These are phyloP conservation scores for Micractinium conductrix DNA, from an alignment of 139 green algal genomes.

Conservation along the genomic window DNA sequence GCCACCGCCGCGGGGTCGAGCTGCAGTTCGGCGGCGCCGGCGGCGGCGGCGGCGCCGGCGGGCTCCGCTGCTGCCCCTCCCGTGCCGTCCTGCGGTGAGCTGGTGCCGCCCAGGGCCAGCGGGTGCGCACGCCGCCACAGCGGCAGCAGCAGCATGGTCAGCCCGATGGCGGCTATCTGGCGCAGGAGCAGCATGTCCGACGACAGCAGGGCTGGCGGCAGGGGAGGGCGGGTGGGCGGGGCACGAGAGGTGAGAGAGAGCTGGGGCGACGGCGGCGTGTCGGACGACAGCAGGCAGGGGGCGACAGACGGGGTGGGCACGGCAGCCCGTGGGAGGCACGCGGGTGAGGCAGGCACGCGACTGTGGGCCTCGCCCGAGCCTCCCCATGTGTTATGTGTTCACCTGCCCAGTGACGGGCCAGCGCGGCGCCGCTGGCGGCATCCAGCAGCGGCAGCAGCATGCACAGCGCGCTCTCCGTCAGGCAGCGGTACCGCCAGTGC, in stretches of 20 bases:
- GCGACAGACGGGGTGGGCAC: too few species aligned
- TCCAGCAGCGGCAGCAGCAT: constrained; percentile 61
- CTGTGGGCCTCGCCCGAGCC: too few species aligned
- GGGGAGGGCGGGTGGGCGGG: neutral
- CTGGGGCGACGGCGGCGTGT: too few species aligned
- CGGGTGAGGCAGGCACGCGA: too few species aligned
- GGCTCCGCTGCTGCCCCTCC: neutral
- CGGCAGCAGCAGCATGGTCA: constrained; percentile 29
- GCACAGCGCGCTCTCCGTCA: constrained; percentile 62
- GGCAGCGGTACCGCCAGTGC: constrained; percentile 69
- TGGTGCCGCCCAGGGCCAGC: too few species aligned
- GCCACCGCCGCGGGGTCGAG: neutral
- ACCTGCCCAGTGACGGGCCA: constrained; percentile 49
- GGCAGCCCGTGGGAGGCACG: too few species aligned
- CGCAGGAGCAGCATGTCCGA: constrained; percentile 59
- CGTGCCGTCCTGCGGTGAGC: too few species aligned
- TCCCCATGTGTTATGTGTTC: too few species aligned
- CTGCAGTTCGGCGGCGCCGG: neutral
- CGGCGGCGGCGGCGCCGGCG: neutral
- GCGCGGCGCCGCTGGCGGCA: neutral
- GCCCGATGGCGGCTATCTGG: constrained; percentile 39
- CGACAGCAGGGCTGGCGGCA: constrained; percentile 31
- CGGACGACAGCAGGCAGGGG: too few species aligned
- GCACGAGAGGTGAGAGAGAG: too few species aligned
- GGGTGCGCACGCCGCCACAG: neutral